These are phyloP conservation scores for Adansonia rubrostipa DNA, from an alignment of 441 rosid species.

Conservation along the genomic window DNA sequence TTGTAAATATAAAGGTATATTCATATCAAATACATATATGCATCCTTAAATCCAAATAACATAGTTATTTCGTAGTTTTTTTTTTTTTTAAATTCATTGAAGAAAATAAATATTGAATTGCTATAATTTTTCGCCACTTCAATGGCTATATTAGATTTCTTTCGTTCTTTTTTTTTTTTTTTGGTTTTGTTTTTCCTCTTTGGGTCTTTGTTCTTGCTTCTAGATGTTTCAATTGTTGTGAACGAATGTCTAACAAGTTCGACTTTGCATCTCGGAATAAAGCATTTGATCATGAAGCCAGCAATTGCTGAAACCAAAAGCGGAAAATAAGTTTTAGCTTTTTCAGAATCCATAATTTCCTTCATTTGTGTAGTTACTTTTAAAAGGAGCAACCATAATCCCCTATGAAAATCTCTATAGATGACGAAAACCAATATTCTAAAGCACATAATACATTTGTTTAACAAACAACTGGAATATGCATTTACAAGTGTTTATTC, in stretches of 20 bases:
- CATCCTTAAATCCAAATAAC: too few relatives aligned
- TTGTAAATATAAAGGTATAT: too few relatives aligned
- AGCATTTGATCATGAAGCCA: slow-evolving; percentile 87
- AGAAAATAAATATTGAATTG: not conserved
- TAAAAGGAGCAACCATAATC: too few relatives aligned
- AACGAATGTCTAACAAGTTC: slow-evolving; percentile 76
- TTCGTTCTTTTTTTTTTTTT: slow-evolving; percentile 72
- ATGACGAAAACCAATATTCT: not conserved
- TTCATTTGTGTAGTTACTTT: not conserved
- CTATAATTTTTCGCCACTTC: not conserved
- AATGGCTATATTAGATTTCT: slow-evolving; percentile 38
- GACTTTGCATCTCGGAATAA: slow-evolving; percentile 74
- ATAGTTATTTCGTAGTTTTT: too few relatives aligned
- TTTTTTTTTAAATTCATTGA: not conserved
- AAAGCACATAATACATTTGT: too few relatives aligned
- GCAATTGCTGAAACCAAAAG: slow-evolving; percentile 62
- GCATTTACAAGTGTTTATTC: too few relatives aligned
- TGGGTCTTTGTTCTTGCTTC: slow-evolving; percentile 57
- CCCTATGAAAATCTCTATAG: not conserved
- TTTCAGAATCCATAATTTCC: not conserved
- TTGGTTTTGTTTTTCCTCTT: slow-evolving; percentile 44
- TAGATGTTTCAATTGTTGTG: slow-evolving; percentile 64
- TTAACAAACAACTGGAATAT: too few relatives aligned
- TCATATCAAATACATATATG: too few relatives aligned
- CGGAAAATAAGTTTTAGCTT: not conserved